These are phyloP conservation scores for Chionographis japonica DNA, from an alignment of 106 monocot species.

Conservation along the genomic window DNA sequence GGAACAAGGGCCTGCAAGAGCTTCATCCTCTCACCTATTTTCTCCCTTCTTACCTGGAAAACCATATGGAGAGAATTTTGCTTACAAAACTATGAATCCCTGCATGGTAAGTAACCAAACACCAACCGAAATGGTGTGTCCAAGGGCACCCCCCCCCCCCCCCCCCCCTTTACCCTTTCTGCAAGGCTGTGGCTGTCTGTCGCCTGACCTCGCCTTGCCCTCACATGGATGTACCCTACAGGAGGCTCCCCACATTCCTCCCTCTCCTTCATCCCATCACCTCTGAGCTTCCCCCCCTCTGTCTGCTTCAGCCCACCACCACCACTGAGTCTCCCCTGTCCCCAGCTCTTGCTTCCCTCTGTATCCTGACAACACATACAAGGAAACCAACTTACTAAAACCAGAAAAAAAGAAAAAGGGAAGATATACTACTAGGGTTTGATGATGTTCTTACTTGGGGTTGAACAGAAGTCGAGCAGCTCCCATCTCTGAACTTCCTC, in stretches of 20 bases:
- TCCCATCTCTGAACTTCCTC: constrained; percentile 1
- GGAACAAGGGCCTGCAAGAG: constrained; percentile 49
- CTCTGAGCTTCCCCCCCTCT: constrained; percentile 9
- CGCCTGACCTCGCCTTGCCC: constrained; percentile 44
- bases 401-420: too few relatives aligned
- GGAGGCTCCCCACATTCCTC: background rate
- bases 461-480: background rate
- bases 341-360: constrained; percentile 21
- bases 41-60: constrained; percentile 54
- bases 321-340: constrained; percentile 7
- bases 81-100: too few relatives aligned
- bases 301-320: background rate
- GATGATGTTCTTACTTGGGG: constrained; percentile 3
- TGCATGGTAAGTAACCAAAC: too few relatives aligned
- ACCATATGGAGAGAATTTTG: too few relatives aligned
- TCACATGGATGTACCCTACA: constrained; percentile 37
- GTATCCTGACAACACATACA: background rate
- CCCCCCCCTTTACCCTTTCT: constrained; percentile 23
- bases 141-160: too few relatives aligned
- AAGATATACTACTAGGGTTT: too few relatives aligned
- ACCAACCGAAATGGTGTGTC: too few relatives aligned
- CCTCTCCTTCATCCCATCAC: background rate
- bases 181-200: constrained; percentile 49
- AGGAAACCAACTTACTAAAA: too few relatives aligned
- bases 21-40: constrained; percentile 49